These are phyloP conservation scores for Citrus cavaleriei DNA, from an alignment of 345 rosid genomes.

Conservation along the genomic window DNA sequence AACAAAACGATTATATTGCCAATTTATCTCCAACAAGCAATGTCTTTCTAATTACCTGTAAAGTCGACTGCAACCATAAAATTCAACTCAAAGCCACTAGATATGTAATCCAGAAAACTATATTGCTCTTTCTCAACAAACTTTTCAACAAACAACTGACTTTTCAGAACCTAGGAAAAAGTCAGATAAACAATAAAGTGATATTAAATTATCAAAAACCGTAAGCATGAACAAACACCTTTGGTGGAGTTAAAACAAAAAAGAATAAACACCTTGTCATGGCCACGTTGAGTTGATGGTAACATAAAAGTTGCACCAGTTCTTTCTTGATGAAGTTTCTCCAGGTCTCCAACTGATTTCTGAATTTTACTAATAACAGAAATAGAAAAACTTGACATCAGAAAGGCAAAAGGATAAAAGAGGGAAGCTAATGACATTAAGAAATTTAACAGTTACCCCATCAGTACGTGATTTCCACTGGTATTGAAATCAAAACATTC, in stretches of 20 bases:
- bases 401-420: not conserved
- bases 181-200: too few relatives aligned
- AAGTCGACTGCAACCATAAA: conserved; percentile 25
- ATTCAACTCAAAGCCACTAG: conserved; percentile 77
- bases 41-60: too few relatives aligned
- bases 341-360: conserved; percentile 65
- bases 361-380: conserved; percentile 50
- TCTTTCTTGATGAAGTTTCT: conserved; percentile 49
- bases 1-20: not conserved
- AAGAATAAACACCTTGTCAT: conserved; percentile 51
- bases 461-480: conserved; percentile 58
- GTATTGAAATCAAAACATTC: conserved; percentile 86
- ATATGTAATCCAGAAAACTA: conserved; percentile 83
- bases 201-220: too few relatives aligned
- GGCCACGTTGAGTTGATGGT: conserved; percentile 35
- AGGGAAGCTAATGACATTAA: not conserved
- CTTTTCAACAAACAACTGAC: too few relatives aligned
- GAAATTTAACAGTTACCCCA: conserved; percentile 50
- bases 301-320: conserved; percentile 43
- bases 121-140: conserved; percentile 59
- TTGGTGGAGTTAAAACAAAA: conserved; percentile 1
- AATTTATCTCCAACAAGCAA: not conserved
- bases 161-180: too few relatives aligned
- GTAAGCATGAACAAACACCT: conserved; percentile 30
- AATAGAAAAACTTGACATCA: conserved; percentile 7